Base-by-base conservation (phyloP, 805 yeast species). In the Candida vaughaniae region DNA sequence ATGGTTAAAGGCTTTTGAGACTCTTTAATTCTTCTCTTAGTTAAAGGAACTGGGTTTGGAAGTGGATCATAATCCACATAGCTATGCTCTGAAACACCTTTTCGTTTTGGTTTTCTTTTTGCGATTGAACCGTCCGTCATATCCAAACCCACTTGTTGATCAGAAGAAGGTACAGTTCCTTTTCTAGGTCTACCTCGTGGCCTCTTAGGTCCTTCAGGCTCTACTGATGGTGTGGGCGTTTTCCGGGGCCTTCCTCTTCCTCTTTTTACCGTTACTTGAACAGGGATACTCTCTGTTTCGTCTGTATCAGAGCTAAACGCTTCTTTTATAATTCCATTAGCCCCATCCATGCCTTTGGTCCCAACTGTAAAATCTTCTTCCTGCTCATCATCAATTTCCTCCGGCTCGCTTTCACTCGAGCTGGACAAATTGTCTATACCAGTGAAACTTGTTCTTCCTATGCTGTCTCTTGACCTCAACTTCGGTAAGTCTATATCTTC, bases 1-100 rank as follows among this genome's bases (percentile, higher is more conserved):
- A 66, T 45, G 5, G 36, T 31, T 26, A 66, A 26, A 1, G 70
- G 63, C 22, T 51, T 53, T 45, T 29, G 25, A n/a, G 16, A 12
- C 6, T 25, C 31, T 20, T 18, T 29, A 6, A 20, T 22, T 25
- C 15, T 26, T 14, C 12, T 12, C 10, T n/a, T 16, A 2, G 31
- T 18, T 11, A 27, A 16, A 12, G 30, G 28, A 6, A 31, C 35
- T 14, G 35, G 27, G 8, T 22, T n/a, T 18, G 23, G 9, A 20
- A 20, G 6, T 9, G n/a, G 14, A 22, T 18, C 10, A 6, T 7
- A 6, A 7, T 10, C 23, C 6, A 20, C 23, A 20, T 20, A 20
- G 6, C 10, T 6, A 20, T 20, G 35, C 6, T 22, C 35, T 12
- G 22, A 22, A 12, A 28, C 32, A 6, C 23, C 28, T 9, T 23